Base-by-base conservation (phyloP, 768 basidiomycete species). In the Rhodotorula diobovata region DNA sequence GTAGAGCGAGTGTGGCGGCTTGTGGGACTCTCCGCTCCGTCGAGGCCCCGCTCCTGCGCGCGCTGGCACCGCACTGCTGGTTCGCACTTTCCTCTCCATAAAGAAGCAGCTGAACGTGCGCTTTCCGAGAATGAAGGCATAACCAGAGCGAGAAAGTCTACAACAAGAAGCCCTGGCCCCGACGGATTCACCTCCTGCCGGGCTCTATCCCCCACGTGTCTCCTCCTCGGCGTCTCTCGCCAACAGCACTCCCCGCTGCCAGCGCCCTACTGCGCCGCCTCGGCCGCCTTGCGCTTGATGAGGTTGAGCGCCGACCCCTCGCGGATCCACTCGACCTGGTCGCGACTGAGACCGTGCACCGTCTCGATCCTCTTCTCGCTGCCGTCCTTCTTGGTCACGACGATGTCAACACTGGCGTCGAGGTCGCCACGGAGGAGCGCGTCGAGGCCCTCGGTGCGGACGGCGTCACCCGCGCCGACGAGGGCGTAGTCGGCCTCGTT, bases 251-350 rank as follows among this genome's bases (percentile, higher is more conserved):
- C 32, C n/a, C n/a, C n/a, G n/a, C n/a, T n/a, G n/a, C n/a, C n/a
- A n/a, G n/a, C n/a, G n/a, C n/a, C n/a, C n/a, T n/a, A n/a, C 45
- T 48, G 46, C 58, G 58, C 50, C 25, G 58, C 64, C 54, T 68
- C n/a, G 15, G 67, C 73, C 21, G 67, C 71, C 58, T 61, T 61
- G 51, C 54, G 56, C 66, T 61, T 70, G 73, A 97, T 97, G 80
- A 88, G 82, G 80, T 98, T 99, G 76, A 99, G 79, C 2, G 94
- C 95, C 43, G 89, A 91, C 7, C 95, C 95, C 34, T 89, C 88
- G 63, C 84, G 83, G 67, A 99, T 82, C 95, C 95, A 98, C 70
- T 89, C 88, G 56, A 95, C 81, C 81, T 96, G 93, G 79, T 96
- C 94, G 35, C 79, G 80, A 28, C 90, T 91, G 88, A 98, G 88